These are phyloP conservation scores for Melanomma pulvis-pyrius DNA, from an alignment of 495 filamentous ascomycete genomes.

Conservation along the genomic window DNA sequence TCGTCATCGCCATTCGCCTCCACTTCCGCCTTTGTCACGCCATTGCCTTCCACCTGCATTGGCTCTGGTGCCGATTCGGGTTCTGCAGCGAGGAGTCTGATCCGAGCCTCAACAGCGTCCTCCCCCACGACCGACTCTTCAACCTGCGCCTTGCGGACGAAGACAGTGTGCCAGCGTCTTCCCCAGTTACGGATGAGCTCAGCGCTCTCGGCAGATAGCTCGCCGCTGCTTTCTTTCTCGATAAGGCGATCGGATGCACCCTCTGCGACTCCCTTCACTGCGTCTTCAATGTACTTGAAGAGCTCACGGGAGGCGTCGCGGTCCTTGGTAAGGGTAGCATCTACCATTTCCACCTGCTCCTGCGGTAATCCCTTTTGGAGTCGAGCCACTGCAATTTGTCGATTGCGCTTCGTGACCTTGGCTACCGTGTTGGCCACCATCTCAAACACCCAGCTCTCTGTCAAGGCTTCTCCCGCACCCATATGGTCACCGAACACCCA, in stretches of 20 bases:
- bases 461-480: slow-evolving; percentile 68
- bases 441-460: slow-evolving; percentile 78
- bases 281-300: slow-evolving; percentile 80
- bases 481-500: slow-evolving; percentile 76
- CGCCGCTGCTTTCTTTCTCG: slow-evolving; percentile 58
- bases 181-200: slow-evolving; percentile 79
- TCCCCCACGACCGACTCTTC: slow-evolving; percentile 66
- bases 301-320: slow-evolving; percentile 72
- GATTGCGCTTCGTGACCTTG: slow-evolving; percentile 88
- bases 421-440: slow-evolving; percentile 83
- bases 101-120: slow-evolving; percentile 36
- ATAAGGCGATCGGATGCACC: slow-evolving; percentile 73
- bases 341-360: slow-evolving; percentile 64
- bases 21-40: background rate
- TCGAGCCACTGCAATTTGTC: slow-evolving; percentile 73
- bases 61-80: slow-evolving; percentile 15
- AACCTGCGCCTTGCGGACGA: slow-evolving; percentile 76
- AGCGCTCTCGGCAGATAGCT: slow-evolving; percentile 52
- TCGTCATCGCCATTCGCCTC: slow-evolving; percentile 8
- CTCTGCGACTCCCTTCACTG: slow-evolving; percentile 69
- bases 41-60: slow-evolving; percentile 2
- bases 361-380: slow-evolving; percentile 57
- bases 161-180: slow-evolving; percentile 81
- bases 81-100: slow-evolving; percentile 29
- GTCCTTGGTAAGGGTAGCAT: slow-evolving; percentile 68